Percentiles rank a stretch among this genome's conserved stretches.
Conservation (phyloP, 2,329 filamentous ascomycete species). For the Xylaria sp. region DNA sequence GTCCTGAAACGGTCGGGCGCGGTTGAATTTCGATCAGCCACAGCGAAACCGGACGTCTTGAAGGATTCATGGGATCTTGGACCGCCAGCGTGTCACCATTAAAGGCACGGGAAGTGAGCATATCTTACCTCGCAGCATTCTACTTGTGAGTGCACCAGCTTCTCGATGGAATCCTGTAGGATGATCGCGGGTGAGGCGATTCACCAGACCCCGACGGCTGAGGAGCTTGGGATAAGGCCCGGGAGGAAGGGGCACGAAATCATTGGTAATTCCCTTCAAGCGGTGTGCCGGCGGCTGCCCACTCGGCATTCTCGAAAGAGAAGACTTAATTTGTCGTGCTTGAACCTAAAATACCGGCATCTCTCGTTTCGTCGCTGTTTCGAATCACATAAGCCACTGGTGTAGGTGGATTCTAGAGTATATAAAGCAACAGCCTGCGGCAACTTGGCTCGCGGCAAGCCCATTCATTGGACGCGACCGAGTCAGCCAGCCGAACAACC, state of each 20-base stretch:
- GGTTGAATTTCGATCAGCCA: not conserved
- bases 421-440: conserved; percentile 3
- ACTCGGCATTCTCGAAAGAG: not conserved
- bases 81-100: not conserved
- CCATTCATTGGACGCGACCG: conserved; percentile 14
- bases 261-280: not conserved
- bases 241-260: conserved; percentile 11
- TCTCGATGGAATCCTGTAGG: conserved; percentile 24
- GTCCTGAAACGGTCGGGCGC: not conserved
- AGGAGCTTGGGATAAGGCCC: conserved; percentile 7
- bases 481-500: conserved; percentile 13
- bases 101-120: not conserved
- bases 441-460: conserved; percentile 11
- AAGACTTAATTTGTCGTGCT: not conserved
- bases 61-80: conserved; percentile 10
- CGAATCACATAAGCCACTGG: conserved; percentile 22
- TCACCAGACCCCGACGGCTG: conserved; percentile 1
- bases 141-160: not conserved
- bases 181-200: conserved; percentile 16
- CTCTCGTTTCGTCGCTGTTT: not conserved
- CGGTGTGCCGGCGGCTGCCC: not conserved
- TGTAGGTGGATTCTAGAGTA: conserved; percentile 2
- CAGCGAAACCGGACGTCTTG: conserved; percentile 15
- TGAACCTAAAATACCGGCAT: not conserved
- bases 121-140: conserved; percentile 6